phyloP scores from a whole-genome alignment of 495 filamentous ascomycete genomes.

The Bacidia rubella region DNA sequence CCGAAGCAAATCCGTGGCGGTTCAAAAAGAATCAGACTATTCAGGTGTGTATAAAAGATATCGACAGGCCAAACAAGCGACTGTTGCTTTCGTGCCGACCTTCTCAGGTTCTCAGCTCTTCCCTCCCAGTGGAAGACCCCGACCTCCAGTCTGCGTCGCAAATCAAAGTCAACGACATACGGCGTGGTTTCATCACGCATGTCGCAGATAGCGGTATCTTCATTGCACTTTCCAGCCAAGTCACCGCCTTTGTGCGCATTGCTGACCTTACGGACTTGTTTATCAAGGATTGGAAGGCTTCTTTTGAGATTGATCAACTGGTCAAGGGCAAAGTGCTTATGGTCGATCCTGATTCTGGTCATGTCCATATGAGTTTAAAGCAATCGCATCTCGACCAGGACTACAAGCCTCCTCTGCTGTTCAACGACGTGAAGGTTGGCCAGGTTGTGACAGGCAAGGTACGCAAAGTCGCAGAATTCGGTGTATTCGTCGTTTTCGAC shows the following conservation, averaged over 20 bases:
- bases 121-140: slow-evolving; percentile 65
- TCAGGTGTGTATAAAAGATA: slow-evolving; percentile 63
- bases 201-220: slow-evolving; percentile 79
- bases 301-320: slow-evolving; percentile 72
- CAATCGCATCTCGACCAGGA: slow-evolving; percentile 67
- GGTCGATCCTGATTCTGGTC: slow-evolving; percentile 48
- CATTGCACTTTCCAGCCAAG: slow-evolving; percentile 58
- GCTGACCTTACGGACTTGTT: slow-evolving; percentile 80
- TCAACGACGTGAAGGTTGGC: slow-evolving; percentile 61
- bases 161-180: slow-evolving; percentile 62
- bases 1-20: slow-evolving; percentile 50
- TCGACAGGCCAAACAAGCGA: slow-evolving; percentile 75
- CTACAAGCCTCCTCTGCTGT: slow-evolving; percentile 52
- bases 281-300: slow-evolving; percentile 91
- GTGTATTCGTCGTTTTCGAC: slow-evolving; percentile 85
- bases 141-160: slow-evolving; percentile 57
- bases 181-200: slow-evolving; percentile 81
- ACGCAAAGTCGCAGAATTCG: slow-evolving; percentile 85
- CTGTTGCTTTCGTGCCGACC: slow-evolving; percentile 70
- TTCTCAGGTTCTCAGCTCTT: slow-evolving; percentile 77
- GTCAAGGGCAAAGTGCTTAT: slow-evolving; percentile 72
- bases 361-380: slow-evolving; percentile 76
- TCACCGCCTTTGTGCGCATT: slow-evolving; percentile 72
- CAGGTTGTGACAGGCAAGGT: slow-evolving; percentile 78
- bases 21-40: slow-evolving; percentile 74